Base-by-base conservation (phyloP, 2,329 filamentous ascomycete species). In the Colletotrichum zoysiae region DNA sequence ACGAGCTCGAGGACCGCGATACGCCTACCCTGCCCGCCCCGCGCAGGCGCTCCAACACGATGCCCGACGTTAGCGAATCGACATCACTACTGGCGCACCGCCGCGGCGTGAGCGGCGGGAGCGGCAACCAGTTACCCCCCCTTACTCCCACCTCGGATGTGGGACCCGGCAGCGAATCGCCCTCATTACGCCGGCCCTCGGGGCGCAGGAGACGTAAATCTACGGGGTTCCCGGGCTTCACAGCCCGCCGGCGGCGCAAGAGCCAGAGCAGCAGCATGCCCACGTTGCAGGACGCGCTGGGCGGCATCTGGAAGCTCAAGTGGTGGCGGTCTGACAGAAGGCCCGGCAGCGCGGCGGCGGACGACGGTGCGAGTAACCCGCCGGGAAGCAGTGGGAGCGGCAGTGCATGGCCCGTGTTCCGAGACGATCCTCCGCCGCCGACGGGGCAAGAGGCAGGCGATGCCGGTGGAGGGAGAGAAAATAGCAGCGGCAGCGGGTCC, bases 1-100 rank as follows among this genome's bases (percentile, higher is more conserved):
- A 91, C 67, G 94, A 97, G 79, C 86, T 97, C 18, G 92, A 96
- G 78, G 95, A 97, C 76, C 90, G 92, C 51, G 87, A 89, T 62
- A 81, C 83, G 26, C 79, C 82, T 40, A 82, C 80, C 68, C 82
- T 83, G 63, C 80, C 82, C 0, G 75, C 79, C 4, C 79, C 77
- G 53, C 82, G 86, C 57, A 78, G 82, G 33, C 84, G 87, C 18
- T 87, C 87, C 14, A 86, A 81, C 65, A 88, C 87, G 2, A 71
- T 89, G 46, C 86, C 87, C 0, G 80, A 77, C 1, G 77, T 79
- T 23, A 78, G 76, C 44, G 84, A 86, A 62, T 80, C 79, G 7
- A 81, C 82, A 1, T 83, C 83, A 4, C 77, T 87, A 14, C 77
- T 86, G 23, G 33, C 73, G 66, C 20, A 66, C 57, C 61, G 71